These are phyloP conservation scores for Daldinia eschscholtzii DNA, from an alignment of 2,329 filamentous ascomycete species.

Conservation along the genomic window DNA sequence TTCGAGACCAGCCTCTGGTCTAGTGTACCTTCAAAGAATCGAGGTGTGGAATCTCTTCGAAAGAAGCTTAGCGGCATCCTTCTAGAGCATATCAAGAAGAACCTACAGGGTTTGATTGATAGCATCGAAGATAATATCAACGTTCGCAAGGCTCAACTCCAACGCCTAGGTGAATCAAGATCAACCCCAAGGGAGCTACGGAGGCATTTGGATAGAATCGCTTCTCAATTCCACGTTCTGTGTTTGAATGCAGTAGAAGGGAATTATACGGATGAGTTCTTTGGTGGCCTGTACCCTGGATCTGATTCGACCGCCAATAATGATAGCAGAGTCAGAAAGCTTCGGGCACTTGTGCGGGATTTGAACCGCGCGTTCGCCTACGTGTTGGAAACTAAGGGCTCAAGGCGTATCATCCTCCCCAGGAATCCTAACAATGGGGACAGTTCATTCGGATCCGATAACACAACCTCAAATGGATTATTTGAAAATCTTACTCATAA, in stretches of 20 bases:
- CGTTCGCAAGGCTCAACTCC: constrained; percentile 34
- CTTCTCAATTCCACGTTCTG: constrained; percentile 55
- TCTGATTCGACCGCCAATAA: constrained; percentile 5
- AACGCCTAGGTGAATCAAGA: constrained; percentile 47
- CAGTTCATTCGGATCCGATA: neutral
- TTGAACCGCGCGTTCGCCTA: constrained; percentile 52
- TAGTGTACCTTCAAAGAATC: constrained; percentile 47
- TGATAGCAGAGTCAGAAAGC: constrained; percentile 47
- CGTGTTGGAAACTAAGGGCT: constrained; percentile 49
- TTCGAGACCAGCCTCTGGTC: constrained; percentile 52
- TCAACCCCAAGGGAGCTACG: constrained; percentile 49
- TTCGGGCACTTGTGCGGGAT: constrained; percentile 52
- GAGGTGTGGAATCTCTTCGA: constrained; percentile 55
- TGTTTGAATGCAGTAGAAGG: constrained; percentile 56
- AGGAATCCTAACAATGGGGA: neutral
- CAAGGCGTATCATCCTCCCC: constrained; percentile 43
- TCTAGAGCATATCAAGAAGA: constrained; percentile 50
- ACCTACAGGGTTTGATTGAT: constrained; percentile 47
- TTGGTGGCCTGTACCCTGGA: constrained; percentile 48
- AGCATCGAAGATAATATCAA: constrained; percentile 47
- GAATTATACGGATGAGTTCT: constrained; percentile 57
- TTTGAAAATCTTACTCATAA: neutral
- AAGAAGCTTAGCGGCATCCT: constrained; percentile 55
- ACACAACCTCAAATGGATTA: neutral
- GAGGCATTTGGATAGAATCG: constrained; percentile 54